Base-by-base conservation (phyloP, 352 stramenopile species). In the Aphanomyces cochlioides region DNA sequence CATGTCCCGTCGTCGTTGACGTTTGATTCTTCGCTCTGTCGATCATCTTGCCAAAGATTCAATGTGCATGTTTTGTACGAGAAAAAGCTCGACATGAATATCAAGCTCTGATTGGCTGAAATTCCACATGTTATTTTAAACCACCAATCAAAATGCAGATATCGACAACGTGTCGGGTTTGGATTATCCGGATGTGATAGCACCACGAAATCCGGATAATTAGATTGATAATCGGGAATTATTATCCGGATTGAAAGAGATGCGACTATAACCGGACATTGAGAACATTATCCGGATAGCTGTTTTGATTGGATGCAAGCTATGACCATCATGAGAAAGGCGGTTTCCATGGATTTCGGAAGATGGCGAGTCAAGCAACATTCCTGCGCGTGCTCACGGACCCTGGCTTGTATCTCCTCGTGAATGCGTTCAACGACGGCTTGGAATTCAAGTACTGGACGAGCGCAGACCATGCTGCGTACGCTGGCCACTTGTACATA, bases 371-470 rank as follows among this genome's bases (percentile, higher is more conserved):
- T 8, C 57, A 38, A 69, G 19, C 7, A 61, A 37, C 63, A 54
- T 13, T 58, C 15, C 34, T 69, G 36, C 19, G 53, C n/a, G 64
- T 70, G 19, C 47, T 70, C n/a, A 43, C 43, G 36, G 64, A 70
- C 54, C 64, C 38, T 40, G 64, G 64, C 15, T 50, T 70, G 8
- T 70, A 70, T 50, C 37, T 70, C 47, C 54, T 70, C 48, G 61
- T 70, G 15, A 70, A 70, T n/a, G 47, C 43, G 17, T 70, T 63
- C 40, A 70, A 61, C 64, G 47, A 70, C 19, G 64, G 64, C n/a
- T 36, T 70, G 7, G 64, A 63, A 28, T 70, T 70, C 39, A 70
- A 70, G 54, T 36, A 70, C 47, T 70, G 64, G 64, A 47, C 36
- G 6, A 70, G 64, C 40, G 64, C 64, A 10, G 64, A 70, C 64